Percentiles rank a stretch among this genome's conserved stretches.
phyloP scores from a whole-genome alignment of 129 eudicot species.

The Escallonia herrerae region DNA sequence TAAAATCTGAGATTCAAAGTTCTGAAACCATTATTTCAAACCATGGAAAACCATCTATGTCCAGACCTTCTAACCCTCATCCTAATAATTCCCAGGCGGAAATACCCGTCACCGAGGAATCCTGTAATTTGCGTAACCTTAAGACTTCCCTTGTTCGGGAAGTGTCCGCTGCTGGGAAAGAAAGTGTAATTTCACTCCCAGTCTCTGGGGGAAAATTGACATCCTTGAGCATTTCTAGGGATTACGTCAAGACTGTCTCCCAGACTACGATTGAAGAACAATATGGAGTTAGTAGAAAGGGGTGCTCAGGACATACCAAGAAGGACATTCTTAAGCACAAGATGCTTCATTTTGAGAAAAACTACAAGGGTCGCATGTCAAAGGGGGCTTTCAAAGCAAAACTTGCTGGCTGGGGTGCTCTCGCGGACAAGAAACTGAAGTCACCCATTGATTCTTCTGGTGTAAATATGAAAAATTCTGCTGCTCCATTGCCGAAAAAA shows the following conservation, averaged over 20 bases:
- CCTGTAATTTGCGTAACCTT: not conserved
- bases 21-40: slow-evolving; percentile 11
- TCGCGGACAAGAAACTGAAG: slow-evolving; percentile 34
- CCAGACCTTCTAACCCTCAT: slow-evolving; percentile 5
- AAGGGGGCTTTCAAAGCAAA: slow-evolving; percentile 39
- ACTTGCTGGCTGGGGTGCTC: slow-evolving; percentile 35
- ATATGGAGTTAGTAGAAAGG: slow-evolving; percentile 22
- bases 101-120: slow-evolving; percentile 8
- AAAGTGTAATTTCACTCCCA: not conserved
- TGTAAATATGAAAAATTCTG: slow-evolving; percentile 22
- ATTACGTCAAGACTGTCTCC: not conserved
- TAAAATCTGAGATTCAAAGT: slow-evolving; percentile 13
- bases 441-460: slow-evolving; percentile 23
- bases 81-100: slow-evolving; percentile 14
- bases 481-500: slow-evolving; percentile 2
- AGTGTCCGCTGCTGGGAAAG: not conserved
- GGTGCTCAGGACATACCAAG: slow-evolving; percentile 20
- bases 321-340: slow-evolving; percentile 40
- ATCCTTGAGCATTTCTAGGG: slow-evolving; percentile 1
- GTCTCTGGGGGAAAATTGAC: slow-evolving; percentile 2
- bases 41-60: not conserved
- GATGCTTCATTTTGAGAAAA: slow-evolving; percentile 37
- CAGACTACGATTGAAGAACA: slow-evolving; percentile 21
- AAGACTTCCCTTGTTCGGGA: not conserved
- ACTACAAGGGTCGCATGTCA: slow-evolving; percentile 36